Base-by-base conservation (phyloP, 2,329 filamentous ascomycete species). In the Albifimbria verrucaria region DNA sequence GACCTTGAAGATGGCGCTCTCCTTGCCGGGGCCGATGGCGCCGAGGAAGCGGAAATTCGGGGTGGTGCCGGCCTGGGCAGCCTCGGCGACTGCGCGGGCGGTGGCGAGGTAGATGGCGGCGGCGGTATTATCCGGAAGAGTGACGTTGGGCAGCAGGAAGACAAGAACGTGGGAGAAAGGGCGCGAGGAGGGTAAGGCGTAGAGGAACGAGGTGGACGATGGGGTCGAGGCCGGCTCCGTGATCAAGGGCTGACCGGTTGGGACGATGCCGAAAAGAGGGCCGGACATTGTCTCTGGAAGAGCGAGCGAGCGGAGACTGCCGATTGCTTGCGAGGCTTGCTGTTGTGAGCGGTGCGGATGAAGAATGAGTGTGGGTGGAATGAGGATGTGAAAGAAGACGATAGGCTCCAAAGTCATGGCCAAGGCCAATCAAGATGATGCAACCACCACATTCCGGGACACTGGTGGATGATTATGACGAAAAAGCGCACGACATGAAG, bases 1-100 rank as follows among this genome's bases (percentile, higher is more conserved):
- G 58, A 96, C 77, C 68, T 89, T 92, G 78, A 97, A 97, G 53
- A 97, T 89, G 32, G 92, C 91, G 60, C 88, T 93, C 62, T 94
- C 92, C 67, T 97, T 97, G 52, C 92, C 91, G 32, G 89, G 87
- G 1, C 90, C 92, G 52, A 99, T 86, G 48, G 87, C 94, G 57
- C 95, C 94, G 4, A 97, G 84, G 63, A 99, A 90, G 55, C 81
- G 85, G 74, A 96, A 96, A 46, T 87, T 82, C 1, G 80, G 75
- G 3, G 68, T 62, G 41, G 70, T 71, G 32, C 75, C 76, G 4
- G 73, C 68, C 3, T 70, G 58, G 15, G 72, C 68, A 1, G 71
- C 69, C 6, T 67, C 59, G 26, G 75, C 68, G 48, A 75, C 68
- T 60, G 70, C 51, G 72, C 67, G 41, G 53, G 75, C 55, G 3